phyloP scores from a whole-genome alignment of 352 stramenopile species.

The Globisporangium mamillatum region DNA sequence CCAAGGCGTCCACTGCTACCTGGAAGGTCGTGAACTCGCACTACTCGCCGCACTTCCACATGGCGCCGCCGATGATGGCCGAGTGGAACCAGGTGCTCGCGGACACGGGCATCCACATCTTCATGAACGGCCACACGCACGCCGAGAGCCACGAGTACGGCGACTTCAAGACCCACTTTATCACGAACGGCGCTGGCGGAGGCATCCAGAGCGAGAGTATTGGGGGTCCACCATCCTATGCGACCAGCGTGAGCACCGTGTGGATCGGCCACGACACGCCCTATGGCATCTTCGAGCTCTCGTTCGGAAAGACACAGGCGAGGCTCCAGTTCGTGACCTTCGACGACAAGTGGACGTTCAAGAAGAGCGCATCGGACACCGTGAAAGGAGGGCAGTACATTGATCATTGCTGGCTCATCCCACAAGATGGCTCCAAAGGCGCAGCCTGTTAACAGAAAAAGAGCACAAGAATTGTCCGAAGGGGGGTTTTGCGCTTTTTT shows the following conservation, averaged over 20 bases:
- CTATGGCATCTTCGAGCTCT: constrained; percentile 75
- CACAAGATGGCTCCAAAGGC: constrained; percentile 51
- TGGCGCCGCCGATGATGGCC: constrained; percentile 61
- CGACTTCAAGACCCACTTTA: constrained; percentile 68
- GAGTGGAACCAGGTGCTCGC: constrained; percentile 57
- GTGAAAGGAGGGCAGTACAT: constrained; percentile 45
- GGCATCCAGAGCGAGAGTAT: constrained; percentile 78
- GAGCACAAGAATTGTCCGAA: no score
- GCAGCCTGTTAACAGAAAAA: constrained; percentile 19
- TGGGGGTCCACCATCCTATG: constrained; percentile 42
- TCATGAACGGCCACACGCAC: constrained; percentile 76
- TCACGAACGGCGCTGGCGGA: constrained; percentile 67
- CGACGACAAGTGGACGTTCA: constrained; percentile 60
- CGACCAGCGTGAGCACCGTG: constrained; percentile 38
- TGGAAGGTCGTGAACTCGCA: constrained; percentile 80
- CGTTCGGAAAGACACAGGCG: constrained; percentile 53
- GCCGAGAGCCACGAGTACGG: constrained; percentile 70
- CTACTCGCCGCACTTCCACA: constrained; percentile 75
- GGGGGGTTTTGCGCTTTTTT: no score
- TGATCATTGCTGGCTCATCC: constrained; percentile 72
- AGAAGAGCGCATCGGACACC: constrained; percentile 30
- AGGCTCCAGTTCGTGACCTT: constrained; percentile 68
- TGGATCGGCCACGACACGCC: constrained; percentile 55
- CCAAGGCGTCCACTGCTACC: constrained; percentile 48
- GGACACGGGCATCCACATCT: constrained; percentile 48